Percentiles rank a stretch among this genome's conserved stretches.
Evolutionary conservation across 495 filamentous ascomycete species (phyloP).

Genomic region (Hypoxylon trugodes): DNA sequence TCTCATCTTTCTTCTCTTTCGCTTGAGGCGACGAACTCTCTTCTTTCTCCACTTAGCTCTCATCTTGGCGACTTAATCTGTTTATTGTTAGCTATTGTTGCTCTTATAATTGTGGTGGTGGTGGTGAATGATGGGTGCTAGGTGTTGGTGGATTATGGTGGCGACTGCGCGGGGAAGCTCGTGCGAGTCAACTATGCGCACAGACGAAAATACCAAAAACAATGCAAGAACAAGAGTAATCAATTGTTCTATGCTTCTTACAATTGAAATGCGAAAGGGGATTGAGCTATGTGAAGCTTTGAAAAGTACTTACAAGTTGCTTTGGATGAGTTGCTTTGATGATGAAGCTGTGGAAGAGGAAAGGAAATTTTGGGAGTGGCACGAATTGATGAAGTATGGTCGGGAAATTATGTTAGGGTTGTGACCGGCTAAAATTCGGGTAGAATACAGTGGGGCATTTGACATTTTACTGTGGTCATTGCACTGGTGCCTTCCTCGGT

Average conservation of each 20-base stretch:
- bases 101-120: constrained; percentile 15
- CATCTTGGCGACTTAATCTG: constrained; percentile 71
- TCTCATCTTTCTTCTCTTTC: constrained; percentile 99
- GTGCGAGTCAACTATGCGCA: constrained; percentile 5
- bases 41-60: constrained; percentile 99
- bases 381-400: constrained; percentile 42
- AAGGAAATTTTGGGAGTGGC: constrained; percentile 32
- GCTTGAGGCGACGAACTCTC: constrained; percentile 95
- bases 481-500: too few relatives aligned
- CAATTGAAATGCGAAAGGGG: not conserved
- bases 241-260: not conserved
- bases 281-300: not conserved
- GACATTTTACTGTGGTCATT: too few relatives aligned
- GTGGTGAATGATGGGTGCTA: constrained; percentile 17
- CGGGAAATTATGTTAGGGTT: constrained; percentile 44
- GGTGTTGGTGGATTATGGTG: not conserved
- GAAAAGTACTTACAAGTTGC: constrained; percentile 37
- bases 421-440: constrained; percentile 44
- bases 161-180: constrained; percentile 33
- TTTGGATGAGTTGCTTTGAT: constrained; percentile 39
- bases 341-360: constrained; percentile 36
- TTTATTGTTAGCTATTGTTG: constrained; percentile 26
- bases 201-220: constrained; percentile 1
- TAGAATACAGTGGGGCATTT: constrained; percentile 27
- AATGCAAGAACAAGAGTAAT: not conserved